Conservation (phyloP, 495 filamentous ascomycete genomes). For the Halenospora varia region DNA sequence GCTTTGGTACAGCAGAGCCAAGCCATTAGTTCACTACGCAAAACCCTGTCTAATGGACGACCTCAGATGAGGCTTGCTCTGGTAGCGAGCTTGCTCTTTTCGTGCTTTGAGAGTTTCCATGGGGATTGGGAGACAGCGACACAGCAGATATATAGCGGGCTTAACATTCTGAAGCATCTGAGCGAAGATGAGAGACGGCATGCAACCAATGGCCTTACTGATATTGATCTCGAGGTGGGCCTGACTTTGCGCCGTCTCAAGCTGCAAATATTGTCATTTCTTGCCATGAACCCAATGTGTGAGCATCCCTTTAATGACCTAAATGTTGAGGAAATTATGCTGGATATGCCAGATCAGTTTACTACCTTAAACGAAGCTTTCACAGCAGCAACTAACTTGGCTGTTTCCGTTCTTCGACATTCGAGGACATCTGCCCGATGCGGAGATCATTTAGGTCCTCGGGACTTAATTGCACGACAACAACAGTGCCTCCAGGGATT, state of each 20-base stretch:
- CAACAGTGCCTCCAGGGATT: conserved; percentile 10
- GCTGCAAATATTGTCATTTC: conserved; percentile 16
- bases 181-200: conserved; percentile 4
- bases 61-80: conserved; percentile 15
- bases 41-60: conserved; percentile 9
- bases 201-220: conserved; percentile 9
- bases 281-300: conserved; percentile 18
- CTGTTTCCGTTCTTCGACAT: conserved; percentile 16
- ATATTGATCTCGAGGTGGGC: conserved; percentile 15
- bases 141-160: conserved; percentile 17
- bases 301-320: conserved; percentile 13
- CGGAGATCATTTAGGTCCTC: conserved; percentile 8
- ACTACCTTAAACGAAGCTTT: conserved; percentile 16
- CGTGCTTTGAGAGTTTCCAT: conserved; percentile 21
- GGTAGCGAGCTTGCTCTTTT: conserved; percentile 17
- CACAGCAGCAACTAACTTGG: conserved; percentile 15
- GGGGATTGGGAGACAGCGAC: conserved; percentile 16
- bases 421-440: conserved; percentile 14
- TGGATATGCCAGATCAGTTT: conserved; percentile 19
- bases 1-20: conserved; percentile 18
- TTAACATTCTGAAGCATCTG: conserved; percentile 16
- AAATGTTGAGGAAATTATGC: conserved; percentile 9
- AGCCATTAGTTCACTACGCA: conserved; percentile 14
- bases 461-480: conserved; percentile 10
- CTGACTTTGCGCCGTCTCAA: conserved; percentile 13